Percentiles rank a stretch among this genome's conserved stretches.
Evolutionary conservation across 768 basidiomycete genomes (phyloP).

Genomic region (Xerocomus spinulosus): DNA sequence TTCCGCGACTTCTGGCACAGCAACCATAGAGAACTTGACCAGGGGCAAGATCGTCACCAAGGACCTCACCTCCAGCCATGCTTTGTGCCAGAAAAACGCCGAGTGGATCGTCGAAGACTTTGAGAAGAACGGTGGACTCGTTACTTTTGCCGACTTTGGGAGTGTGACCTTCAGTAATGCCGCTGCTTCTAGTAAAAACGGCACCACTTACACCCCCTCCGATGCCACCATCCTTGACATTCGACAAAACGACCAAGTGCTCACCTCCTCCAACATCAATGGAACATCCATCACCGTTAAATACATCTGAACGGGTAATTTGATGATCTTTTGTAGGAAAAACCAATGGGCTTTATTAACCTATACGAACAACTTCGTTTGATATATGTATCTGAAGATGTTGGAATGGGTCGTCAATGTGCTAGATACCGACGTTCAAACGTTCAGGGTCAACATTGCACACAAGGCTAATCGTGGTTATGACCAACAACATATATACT

Average conservation of each 20-base stretch:
- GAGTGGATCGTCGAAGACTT: constrained; percentile 26
- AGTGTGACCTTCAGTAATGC: constrained; percentile 15
- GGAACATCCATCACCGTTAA: constrained; percentile 1
- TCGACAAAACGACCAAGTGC: constrained; percentile 1
- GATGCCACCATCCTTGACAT: constrained; percentile 13
- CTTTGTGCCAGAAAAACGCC: constrained; percentile 16
- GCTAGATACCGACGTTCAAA: too few relatives aligned
- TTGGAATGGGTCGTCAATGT: too few relatives aligned
- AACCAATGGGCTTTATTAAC: too few relatives aligned
- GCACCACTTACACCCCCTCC: constrained; percentile 6
- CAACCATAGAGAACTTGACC: constrained; percentile 19
- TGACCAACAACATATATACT: not conserved
- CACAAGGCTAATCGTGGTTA: too few relatives aligned
- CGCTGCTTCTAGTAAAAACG: constrained; percentile 5
- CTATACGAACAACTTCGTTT: too few relatives aligned
- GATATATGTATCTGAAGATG: too few relatives aligned
- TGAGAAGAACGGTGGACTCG: not conserved
- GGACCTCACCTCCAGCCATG: constrained; percentile 7
- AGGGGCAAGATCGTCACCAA: constrained; percentile 5
- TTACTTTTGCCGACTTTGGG: constrained; percentile 17
- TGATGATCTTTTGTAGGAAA: too few relatives aligned
- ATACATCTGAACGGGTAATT: constrained; percentile 2
- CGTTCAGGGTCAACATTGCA: too few relatives aligned
- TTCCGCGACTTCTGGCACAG: constrained; percentile 17
- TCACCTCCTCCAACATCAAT: constrained; percentile 11